These are phyloP conservation scores for Trichoderma brevicompactum DNA, from an alignment of 2,329 filamentous ascomycete genomes.

Conservation along the genomic window DNA sequence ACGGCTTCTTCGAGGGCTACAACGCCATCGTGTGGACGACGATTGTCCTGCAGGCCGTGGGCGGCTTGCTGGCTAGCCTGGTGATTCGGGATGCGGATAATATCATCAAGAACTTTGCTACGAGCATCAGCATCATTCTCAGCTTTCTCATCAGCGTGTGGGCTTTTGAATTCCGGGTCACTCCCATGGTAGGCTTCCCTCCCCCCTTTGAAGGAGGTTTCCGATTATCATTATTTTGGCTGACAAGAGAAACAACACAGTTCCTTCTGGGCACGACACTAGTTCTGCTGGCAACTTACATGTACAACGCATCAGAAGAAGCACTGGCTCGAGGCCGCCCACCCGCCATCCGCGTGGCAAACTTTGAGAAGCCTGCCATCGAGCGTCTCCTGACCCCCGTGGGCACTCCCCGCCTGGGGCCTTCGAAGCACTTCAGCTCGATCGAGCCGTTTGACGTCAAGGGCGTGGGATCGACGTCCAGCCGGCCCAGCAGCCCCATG, in stretches of 20 bases:
- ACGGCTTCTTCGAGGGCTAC: slow-evolving; percentile 94
- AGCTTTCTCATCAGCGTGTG: slow-evolving; percentile 84
- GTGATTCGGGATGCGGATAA: slow-evolving; percentile 58
- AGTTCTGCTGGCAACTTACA: slow-evolving; percentile 80
- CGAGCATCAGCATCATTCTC: slow-evolving; percentile 86
- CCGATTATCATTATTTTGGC: too few relatives aligned
- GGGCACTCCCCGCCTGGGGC: slow-evolving; percentile 39
- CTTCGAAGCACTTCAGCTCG: slow-evolving; percentile 40
- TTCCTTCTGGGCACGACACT: slow-evolving; percentile 79
- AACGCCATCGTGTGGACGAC: slow-evolving; percentile 90
- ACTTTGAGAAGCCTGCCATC: slow-evolving; percentile 75
- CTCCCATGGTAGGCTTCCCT: slow-evolving; percentile 63
- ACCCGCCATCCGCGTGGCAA: slow-evolving; percentile 69
- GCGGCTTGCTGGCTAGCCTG: slow-evolving; percentile 72
- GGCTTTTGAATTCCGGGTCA: slow-evolving; percentile 81
- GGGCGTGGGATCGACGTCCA: slow-evolving; percentile 49
- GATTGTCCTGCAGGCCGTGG: slow-evolving; percentile 79
- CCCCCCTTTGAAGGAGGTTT: background rate
- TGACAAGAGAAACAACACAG: slow-evolving; percentile 50
- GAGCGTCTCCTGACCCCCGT: slow-evolving; percentile 51
- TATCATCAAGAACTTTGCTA: slow-evolving; percentile 92
- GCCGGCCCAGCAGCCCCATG: slow-evolving; percentile 53
- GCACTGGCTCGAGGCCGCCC: slow-evolving; percentile 54
- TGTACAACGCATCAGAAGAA: slow-evolving; percentile 74
- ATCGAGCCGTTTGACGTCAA: slow-evolving; percentile 49